These are phyloP conservation scores for Colletotrichum scovillei DNA, from an alignment of 2,329 filamentous ascomycete genomes.

Conservation along the genomic window DNA sequence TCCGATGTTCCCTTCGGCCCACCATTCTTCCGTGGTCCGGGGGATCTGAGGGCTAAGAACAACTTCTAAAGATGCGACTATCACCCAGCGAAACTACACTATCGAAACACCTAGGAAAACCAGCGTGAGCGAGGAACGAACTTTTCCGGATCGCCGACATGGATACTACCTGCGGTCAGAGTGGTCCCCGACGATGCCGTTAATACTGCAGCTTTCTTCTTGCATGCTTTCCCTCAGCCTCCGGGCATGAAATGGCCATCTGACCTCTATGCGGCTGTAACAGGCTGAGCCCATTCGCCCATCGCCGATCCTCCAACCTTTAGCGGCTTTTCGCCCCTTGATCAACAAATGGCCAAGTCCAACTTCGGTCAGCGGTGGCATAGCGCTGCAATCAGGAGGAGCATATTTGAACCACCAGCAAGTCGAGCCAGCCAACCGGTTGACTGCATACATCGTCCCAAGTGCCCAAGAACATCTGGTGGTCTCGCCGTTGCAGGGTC, in stretches of 20 bases:
- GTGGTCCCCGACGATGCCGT: conserved; percentile 19
- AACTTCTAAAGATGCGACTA: background rate
- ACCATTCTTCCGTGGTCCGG: background rate
- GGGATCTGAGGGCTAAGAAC: background rate
- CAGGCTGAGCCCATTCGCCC: conserved; percentile 27
- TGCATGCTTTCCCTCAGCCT: conserved; percentile 31
- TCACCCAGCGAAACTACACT: background rate
- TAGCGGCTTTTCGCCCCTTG: conserved; percentile 25
- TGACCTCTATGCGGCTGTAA: conserved; percentile 31
- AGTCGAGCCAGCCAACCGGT: background rate
- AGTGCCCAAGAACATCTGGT: background rate
- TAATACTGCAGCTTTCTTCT: conserved; percentile 12
- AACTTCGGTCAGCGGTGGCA: conserved; percentile 21
- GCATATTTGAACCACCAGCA: background rate
- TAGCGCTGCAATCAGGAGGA: conserved; percentile 14
- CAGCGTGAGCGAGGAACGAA: background rate
- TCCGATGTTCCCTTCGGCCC: background rate
- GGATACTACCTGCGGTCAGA: background rate
- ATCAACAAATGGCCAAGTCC: conserved; percentile 17
- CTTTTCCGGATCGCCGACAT: background rate
- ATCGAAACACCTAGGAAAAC: background rate
- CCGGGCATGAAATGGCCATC: conserved; percentile 27
- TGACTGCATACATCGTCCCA: conserved; percentile 3
- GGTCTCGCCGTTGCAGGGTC: conserved; percentile 12
- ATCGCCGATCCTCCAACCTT: conserved; percentile 34